phyloP scores from a whole-genome alignment of 352 stramenopile genomes.

The Globisporangium orthogonon region DNA sequence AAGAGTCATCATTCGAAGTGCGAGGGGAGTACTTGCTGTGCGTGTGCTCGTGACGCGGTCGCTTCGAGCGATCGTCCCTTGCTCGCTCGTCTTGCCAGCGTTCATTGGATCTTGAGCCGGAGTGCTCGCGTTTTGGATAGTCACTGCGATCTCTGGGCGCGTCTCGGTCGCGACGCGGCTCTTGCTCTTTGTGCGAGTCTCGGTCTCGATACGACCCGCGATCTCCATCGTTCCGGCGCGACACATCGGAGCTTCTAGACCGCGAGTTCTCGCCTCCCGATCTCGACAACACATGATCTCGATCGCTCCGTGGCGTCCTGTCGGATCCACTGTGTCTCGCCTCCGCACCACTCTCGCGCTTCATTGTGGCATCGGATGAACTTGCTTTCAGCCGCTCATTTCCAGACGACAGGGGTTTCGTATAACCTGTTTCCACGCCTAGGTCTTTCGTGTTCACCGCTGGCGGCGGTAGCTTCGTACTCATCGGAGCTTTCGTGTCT shows the following conservation, averaged over 20 bases:
- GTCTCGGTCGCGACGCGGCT: not conserved
- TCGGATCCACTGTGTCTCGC: not conserved
- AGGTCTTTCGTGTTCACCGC: not conserved
- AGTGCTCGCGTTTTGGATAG: slow-evolving; percentile 9
- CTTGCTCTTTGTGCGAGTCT: not conserved
- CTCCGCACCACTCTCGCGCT: not conserved
- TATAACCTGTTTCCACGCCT: not conserved
- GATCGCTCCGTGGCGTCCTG: not conserved
- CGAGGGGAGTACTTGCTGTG: slow-evolving; percentile 5
- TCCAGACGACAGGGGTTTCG: not conserved
- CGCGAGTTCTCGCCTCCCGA: not conserved
- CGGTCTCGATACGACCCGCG: not conserved
- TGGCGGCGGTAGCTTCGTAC: not conserved
- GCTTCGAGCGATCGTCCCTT: slow-evolving; percentile 3
- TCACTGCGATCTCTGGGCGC: not conserved
- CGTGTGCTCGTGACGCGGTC: slow-evolving; percentile 2
- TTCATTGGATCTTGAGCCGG: not conserved
- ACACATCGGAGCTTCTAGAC: slow-evolving; percentile 1
- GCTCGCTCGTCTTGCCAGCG: not conserved
- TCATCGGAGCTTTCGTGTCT: not conserved
- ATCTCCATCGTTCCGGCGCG: not conserved
- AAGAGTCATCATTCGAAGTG: not conserved
- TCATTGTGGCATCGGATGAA: not conserved
- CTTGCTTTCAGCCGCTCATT: not conserved
- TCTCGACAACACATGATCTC: not conserved